These are phyloP conservation scores for Setomelanomma holmii DNA, from an alignment of 2,329 filamentous ascomycete species.

Conservation along the genomic window DNA sequence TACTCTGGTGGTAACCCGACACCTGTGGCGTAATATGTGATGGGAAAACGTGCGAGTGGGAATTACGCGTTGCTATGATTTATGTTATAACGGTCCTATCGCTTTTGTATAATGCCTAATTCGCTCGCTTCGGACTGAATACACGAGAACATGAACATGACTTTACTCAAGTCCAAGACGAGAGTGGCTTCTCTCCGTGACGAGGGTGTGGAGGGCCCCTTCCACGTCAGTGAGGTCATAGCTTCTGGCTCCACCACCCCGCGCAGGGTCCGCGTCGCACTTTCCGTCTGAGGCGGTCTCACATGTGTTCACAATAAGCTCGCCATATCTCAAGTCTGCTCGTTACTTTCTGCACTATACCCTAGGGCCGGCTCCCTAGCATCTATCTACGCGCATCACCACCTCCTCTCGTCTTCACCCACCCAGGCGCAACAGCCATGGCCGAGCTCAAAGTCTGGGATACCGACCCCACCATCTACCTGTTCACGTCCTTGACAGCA, in stretches of 20 bases:
- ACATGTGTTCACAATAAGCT: not conserved
- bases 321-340: not conserved
- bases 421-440: constrained; percentile 28
- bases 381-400: too few relatives aligned
- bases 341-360: too few relatives aligned
- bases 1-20: constrained; percentile 22
- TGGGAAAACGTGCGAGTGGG: constrained; percentile 4
- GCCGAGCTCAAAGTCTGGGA: constrained; percentile 54
- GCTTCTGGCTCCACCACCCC: constrained; percentile 8
- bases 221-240: too few relatives aligned
- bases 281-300: constrained; percentile 15
- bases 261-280: constrained; percentile 6
- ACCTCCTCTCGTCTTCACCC: constrained; percentile 10
- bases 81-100: constrained; percentile 3
- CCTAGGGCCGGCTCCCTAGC: too few relatives aligned
- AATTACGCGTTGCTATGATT: constrained; percentile 3
- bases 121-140: constrained; percentile 9
- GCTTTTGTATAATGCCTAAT: constrained; percentile 31
- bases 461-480: constrained; percentile 70
- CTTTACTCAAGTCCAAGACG: too few relatives aligned
- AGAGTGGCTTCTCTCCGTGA: too few relatives aligned
- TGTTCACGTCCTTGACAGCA: constrained; percentile 95
- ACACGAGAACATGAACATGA: too few relatives aligned
- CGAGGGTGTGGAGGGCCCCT: too few relatives aligned
- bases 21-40: constrained; percentile 15